Base-by-base conservation (phyloP, 768 basidiomycete species). In the Naematelia encephala region DNA sequence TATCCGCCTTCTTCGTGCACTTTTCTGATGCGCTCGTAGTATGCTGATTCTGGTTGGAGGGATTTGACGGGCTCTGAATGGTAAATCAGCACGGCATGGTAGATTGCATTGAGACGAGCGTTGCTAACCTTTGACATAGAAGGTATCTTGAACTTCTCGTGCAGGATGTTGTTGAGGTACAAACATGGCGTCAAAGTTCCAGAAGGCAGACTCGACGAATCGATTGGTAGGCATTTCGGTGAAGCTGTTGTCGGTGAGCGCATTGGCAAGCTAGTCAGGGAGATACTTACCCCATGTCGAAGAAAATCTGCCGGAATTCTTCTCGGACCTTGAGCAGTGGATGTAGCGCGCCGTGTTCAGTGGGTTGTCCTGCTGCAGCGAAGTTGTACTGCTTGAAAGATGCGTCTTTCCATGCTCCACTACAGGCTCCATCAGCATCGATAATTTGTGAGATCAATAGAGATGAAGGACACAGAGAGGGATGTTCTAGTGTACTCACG, bases 91-190 rank as follows among this genome's bases (percentile, higher is more conserved):
- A 19, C 12, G 27, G 22, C 14, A 49, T 59, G n/a, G n/a, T n/a
- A 22, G 55, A 39, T 39, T 16, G 5, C 25, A 21, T 21, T 5
- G 5, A 19, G 19, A 21, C 19, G 5, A 47, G 11, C n/a, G 43
- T 39, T 23, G 56, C 78, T 61, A 68, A 86, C 91, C 91, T 56
- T 94, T 96, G 26, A 98, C 82, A 78, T 97, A 99, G 83, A 99
- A 99, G 4, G 96, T 99, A 72, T 99, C 96, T 78, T 99, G 96
- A 49, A 97, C 74, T 64, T 99, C 96, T 70, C 96, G 86, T 12
- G 96, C 96, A 5, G 96, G 96, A 80, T 99, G 96, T 76, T 98
- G 94, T 73, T 99, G 96, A 0, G 96, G 96, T 0, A 99, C 96
- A 77, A 94, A 99, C 64, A 99, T 82, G 1, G 93, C 86, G 77